Percentiles rank a stretch among this genome's conserved stretches.
Conservation (phyloP, 257 asterid species). For the Solanum sparsipilum region DNA sequence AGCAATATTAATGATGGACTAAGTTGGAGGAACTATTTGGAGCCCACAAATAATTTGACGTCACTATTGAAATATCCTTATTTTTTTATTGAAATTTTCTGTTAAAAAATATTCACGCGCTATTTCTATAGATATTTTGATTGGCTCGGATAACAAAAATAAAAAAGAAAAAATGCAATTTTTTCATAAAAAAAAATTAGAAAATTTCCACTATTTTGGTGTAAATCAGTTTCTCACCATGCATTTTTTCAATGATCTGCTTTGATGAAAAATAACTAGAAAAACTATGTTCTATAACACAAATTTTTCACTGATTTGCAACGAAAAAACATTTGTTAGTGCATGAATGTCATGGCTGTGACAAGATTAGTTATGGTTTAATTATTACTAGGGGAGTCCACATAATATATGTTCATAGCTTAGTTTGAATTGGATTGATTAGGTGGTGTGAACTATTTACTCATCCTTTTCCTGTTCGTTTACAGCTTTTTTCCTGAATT, state of each 20-base stretch:
- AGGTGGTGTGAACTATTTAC: not conserved
- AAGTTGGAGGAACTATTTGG: not conserved
- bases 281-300: not conserved
- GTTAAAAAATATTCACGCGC: not conserved
- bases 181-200: not conserved
- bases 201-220: fast-evolving
- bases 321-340: not conserved
- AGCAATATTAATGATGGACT: not conserved
- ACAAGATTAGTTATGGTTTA: not conserved
- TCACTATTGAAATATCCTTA: not conserved
- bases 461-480: not conserved
- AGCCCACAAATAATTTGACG: not conserved
- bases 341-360: not conserved
- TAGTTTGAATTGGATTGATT: not conserved
- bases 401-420: not conserved
- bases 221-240: no score
- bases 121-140: no score
- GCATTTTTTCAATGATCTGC: no score
- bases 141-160: no score
- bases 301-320: no score
- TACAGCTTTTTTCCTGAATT: not conserved
- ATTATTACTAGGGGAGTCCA: not conserved
- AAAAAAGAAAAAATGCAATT: no score
- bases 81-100: not conserved
- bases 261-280: no score